Evolutionary conservation across 2,329 filamentous ascomycete genomes (phyloP), one percentile per base, ranked within the genome.

Genomic region (Paecilomyces niveus): DNA sequence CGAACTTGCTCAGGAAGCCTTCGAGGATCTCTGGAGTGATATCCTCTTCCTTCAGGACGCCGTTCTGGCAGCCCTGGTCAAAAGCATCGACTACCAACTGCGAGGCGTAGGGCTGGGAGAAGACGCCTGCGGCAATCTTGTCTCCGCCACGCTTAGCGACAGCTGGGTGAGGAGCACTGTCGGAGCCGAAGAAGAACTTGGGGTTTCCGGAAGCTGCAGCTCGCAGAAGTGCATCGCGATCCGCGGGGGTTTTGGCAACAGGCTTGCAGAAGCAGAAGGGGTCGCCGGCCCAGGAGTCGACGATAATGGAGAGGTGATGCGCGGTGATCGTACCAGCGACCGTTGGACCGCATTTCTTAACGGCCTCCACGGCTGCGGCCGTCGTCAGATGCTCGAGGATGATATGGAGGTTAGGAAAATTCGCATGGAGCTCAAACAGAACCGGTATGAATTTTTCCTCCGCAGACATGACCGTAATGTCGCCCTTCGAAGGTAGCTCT

Each of bases 351-450:
- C 91, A 95, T 13, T 83, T 79, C 63, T 83, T 82, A 35, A 97
- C 92, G 0, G 90, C 87, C 62, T 89, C 84, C 3, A 96, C 80
- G 0, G 92, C 92, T 0, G 89, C 90, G 1, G 85, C 86, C 0
- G 91, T 95, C 10, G 91, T 92, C 80, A 90, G 95, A 77, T 97
- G 92, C 78, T 97, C 90, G 53, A 94, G 74, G 50, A 89, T 72
- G 50, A 76, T 76, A 15, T 73, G 71, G 49, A 77, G 68, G 56
- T 73, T 74, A 22, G 93, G 92, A 72, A 95, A 97, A 26, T 80
- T 80, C 22, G 81, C 75, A 68, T 96, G 90, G 1, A 97, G 82
- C 18, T 83, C 82, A 62, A 83, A 79, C 33, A 97, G 80, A 0
- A 88, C 93, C 0, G 92, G 92, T 8, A 97, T 80, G 76, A 97